Evolutionary conservation across 257 asterid genomes (phyloP).

Genomic region (Capsicum pubescens): DNA sequence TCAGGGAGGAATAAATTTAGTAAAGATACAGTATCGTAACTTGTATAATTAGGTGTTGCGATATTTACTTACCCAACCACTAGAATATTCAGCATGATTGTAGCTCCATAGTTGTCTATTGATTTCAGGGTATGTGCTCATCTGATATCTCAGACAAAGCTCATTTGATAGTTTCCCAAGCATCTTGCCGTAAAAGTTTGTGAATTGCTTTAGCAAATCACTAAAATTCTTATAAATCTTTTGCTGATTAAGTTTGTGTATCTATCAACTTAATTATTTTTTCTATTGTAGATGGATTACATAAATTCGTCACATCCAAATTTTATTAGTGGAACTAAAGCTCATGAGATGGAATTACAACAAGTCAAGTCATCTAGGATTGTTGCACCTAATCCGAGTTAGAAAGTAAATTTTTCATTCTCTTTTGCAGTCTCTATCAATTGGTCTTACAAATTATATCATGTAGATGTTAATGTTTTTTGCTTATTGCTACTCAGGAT

Average conservation of each 20-base stretch:
- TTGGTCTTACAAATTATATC: not conserved
- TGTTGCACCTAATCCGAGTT: constrained; percentile 50
- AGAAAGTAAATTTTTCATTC: constrained; percentile 52
- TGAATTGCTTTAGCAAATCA: not conserved
- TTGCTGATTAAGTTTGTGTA: not conserved
- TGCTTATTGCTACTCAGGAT: constrained; percentile 55
- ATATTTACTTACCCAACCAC: no score
- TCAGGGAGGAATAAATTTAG: no score
- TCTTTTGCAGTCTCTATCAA: not conserved
- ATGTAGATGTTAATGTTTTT: not conserved
- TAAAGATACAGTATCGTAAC: no score
- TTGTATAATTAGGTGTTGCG: no score
- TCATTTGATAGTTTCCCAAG: not conserved
- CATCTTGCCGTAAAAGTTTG: not conserved
- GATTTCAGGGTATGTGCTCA: not conserved
- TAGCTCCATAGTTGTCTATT: not conserved
- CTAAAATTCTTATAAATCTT: not conserved
- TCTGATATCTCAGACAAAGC: not conserved
- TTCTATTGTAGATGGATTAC: constrained; percentile 68
- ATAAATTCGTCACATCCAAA: constrained; percentile 50
- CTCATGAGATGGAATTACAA: constrained; percentile 70
- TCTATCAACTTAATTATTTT: not conserved
- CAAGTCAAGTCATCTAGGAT: constrained; percentile 59
- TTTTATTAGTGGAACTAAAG: constrained; percentile 76
- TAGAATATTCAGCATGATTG: no score